Evolutionary conservation across 192 early-diverging fungal genomes (phyloP), one percentile per base, ranked within the genome.

Genomic region (Gaertneriomyces semiglobifer): DNA sequence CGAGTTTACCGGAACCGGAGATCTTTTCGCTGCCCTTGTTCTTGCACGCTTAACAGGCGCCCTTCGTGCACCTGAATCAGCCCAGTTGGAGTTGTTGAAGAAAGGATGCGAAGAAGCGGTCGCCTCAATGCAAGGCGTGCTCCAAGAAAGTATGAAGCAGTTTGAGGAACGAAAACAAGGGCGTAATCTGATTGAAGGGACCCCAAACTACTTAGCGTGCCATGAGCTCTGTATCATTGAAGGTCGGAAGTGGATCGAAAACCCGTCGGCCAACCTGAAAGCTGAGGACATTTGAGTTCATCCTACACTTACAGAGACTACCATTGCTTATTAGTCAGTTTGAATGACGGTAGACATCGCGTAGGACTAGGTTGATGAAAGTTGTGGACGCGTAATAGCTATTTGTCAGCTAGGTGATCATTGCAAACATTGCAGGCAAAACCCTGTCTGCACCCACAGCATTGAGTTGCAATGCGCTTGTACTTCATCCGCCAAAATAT

Each of bases 1-100:
- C 0, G 86, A 85, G 57, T 98, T 94, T 70, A 93, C 92, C 1
- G 95, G 95, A n/a, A 90, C 95, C 0, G 95, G 95, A 52, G 95
- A 98, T 66, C 60, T 98, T 14, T 92, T 93, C 62, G 81, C 91
- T 1, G 89, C 92, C 0, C 61, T 95, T 16, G 59, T 89, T 8
- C 67, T 89, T 33, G 92, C 90, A 7, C 66, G 86, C 51, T 64
- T 88, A 61, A 7, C 18, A 55, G 19, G 20, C 54, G 53, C 44
- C 47, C 20, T 38, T 60, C 16, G 59, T 66, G 18, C 19, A 39
- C 44, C 42, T 62, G 19, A 44, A 12, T 54, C 50, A 6, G 65
- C 73, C 14, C 46, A 75, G 3, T 56, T 86, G 45, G 74, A 75
- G 0, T 56, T 56, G 18, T 55, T 79, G 16, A 43, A 45, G 33